Base-by-base conservation (phyloP, 1,284 basidiomycete species). In the Singerocomus rubriflavus region DNA sequence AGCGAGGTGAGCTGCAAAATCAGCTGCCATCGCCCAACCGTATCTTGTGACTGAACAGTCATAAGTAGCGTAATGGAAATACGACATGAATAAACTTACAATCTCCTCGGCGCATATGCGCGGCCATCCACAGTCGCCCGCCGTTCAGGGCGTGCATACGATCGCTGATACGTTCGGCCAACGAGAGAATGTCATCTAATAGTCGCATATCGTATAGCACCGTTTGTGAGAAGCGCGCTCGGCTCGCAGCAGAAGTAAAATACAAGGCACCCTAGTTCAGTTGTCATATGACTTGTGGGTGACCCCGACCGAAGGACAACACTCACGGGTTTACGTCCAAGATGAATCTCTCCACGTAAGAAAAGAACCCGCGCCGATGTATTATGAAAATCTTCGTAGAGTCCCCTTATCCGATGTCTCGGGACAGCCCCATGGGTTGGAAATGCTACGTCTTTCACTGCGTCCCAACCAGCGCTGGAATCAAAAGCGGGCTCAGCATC, bases 91-190 rank as follows among this genome's bases (percentile, higher is more conserved):
- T n/a, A 13, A 14, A 16, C 71, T 61, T 51, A 73, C 69, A 77
- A 46, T 76, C 77, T 2, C 77, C 76, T 32, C 75, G 64, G 26
- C 75, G 69, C 74, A 79, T 76, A 33, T 77, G 77, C 3, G 71
- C 73, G 30, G 70, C 71, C 62, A 75, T 67, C 77, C 77, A 77
- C 40, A 70, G 62, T 14, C 75, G 61, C 4, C 75, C 75, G 0
- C 46, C 61, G 11, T 62, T 68, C 30, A 58, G 33, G 31, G 65
- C 57, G 2, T 51, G 50, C 71, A 77, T 73, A 13, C 73, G 69
- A 6, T 59, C 27, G 14, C 57, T 65, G 31, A 77, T 52, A 12
- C 50, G 52, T 31, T 62, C 61, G 2, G 72, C 71, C 37, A 78
- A 57, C 1, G 58, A 53, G 5, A 65, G 50, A 4, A 77, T 48